These are phyloP conservation scores for Senna tora DNA, from an alignment of 306 rosid genomes.

Conservation along the genomic window DNA sequence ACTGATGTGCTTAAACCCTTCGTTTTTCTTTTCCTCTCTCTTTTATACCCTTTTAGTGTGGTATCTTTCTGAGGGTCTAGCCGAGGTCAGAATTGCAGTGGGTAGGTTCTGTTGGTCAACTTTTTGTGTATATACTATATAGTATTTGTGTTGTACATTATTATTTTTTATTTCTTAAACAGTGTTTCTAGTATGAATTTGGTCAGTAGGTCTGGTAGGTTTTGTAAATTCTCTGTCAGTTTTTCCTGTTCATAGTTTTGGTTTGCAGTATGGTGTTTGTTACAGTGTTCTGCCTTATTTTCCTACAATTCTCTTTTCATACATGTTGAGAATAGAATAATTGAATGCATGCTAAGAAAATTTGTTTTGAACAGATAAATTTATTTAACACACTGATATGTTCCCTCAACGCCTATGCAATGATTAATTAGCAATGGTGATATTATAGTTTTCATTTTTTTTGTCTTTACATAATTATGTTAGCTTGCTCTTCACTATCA, in stretches of 20 bases:
- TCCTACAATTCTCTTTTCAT: constrained; percentile 13
- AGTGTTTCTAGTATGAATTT: neutral
- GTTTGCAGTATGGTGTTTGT: constrained; percentile 24
- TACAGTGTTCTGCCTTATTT: constrained; percentile 20
- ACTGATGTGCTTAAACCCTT: constrained; percentile 21
- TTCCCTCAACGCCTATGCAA: constrained; percentile 28
- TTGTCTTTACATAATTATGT: constrained; percentile 28
- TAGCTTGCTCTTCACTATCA: neutral
- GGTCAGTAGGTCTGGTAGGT: neutral
- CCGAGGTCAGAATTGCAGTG: constrained; percentile 31
- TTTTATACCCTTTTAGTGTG: constrained; percentile 18
- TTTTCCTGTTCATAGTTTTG: neutral
- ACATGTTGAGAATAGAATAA: constrained; percentile 25
- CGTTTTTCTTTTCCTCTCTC: neutral
- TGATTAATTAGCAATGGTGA: constrained; percentile 1
- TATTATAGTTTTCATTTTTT: neutral
- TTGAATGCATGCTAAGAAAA: constrained; percentile 27
- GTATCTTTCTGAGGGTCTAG: constrained; percentile 41
- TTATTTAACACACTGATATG: constrained; percentile 22
- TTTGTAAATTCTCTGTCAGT: neutral
- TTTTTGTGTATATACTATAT: constrained; percentile 2
- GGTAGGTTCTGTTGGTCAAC: constrained; percentile 43
- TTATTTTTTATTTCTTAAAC: neutral
- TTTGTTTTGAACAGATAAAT: constrained; percentile 11
- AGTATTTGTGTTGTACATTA: constrained; percentile 5